phyloP scores from a whole-genome alignment of 179 eudicot genomes.

The Corrigiola litoralis region DNA sequence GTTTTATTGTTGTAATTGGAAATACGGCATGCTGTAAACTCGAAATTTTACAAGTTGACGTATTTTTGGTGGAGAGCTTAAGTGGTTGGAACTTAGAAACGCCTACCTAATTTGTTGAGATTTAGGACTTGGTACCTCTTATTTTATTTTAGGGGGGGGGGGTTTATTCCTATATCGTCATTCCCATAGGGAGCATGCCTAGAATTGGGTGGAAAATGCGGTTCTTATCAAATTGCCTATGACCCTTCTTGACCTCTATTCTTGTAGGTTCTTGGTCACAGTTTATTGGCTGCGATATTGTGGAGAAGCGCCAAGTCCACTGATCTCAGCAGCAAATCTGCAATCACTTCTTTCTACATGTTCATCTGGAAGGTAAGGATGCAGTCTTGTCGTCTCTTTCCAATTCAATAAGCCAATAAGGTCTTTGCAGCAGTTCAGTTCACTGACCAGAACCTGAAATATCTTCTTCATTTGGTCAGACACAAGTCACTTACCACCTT shows the following conservation, averaged over 20 bases:
- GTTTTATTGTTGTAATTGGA: neutral
- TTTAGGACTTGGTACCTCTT: no score
- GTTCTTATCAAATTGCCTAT: neutral
- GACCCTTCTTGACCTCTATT: conserved; percentile 1
- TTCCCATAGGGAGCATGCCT: no score
- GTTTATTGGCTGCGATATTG: conserved; percentile 48
- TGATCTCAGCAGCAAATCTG: conserved; percentile 74
- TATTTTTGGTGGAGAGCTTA: neutral
- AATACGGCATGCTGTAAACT: neutral
- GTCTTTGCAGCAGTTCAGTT: no score
- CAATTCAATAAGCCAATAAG: neutral
- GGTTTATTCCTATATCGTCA: no score
- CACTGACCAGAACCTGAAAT: neutral
- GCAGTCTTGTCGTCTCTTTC: neutral
- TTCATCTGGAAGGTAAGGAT: conserved; percentile 89
- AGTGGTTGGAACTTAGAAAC: neutral
- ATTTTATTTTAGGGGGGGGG: no score
- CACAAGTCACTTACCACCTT: neutral
- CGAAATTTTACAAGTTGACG: neutral
- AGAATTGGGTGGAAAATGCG: neutral
- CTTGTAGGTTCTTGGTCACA: conserved; percentile 70
- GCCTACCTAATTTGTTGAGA: no score
- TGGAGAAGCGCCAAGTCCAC: conserved; percentile 78
- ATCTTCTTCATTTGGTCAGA: neutral
- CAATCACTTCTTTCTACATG: conserved; percentile 95